These are phyloP conservation scores for Parsonsia alboflavescens DNA, from an alignment of 257 asterid species.

Conservation along the genomic window DNA sequence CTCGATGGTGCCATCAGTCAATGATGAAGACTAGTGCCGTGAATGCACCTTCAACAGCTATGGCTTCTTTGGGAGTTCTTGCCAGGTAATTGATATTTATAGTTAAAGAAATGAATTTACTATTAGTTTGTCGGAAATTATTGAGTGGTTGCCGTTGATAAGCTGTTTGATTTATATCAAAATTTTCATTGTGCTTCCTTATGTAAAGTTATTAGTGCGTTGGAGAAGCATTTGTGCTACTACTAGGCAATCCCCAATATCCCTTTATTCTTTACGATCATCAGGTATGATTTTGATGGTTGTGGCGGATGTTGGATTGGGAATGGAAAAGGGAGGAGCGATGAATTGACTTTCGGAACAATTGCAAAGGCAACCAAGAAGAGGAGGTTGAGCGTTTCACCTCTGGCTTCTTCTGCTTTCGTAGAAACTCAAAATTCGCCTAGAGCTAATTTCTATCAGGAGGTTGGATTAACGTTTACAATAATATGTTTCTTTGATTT, in stretches of 20 bases:
- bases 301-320: constrained; percentile 55
- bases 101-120: constrained; percentile 12
- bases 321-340: constrained; percentile 43
- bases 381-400: constrained; percentile 50
- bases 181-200: constrained; percentile 23
- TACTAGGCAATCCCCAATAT: constrained; percentile 54
- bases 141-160: constrained; percentile 19
- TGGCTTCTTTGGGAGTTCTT: constrained; percentile 30
- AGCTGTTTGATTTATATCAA: constrained; percentile 11
- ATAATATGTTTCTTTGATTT: neutral
- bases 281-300: constrained; percentile 64
- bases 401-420: constrained; percentile 62
- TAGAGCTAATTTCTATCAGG: constrained; percentile 54
- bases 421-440: constrained; percentile 42
- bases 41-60: constrained; percentile 31
- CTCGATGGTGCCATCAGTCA: constrained; percentile 35
- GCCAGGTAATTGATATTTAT: constrained; percentile 44
- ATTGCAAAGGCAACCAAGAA: constrained; percentile 47
- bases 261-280: constrained; percentile 62
- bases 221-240: constrained; percentile 38
- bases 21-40: constrained; percentile 27
- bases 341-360: constrained; percentile 26
- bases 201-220: constrained; percentile 34
- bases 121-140: constrained; percentile 15
- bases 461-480: constrained; percentile 47